These are phyloP conservation scores for Coemansia sp. DNA, from an alignment of 192 early-diverging fungal species.

Conservation along the genomic window DNA sequence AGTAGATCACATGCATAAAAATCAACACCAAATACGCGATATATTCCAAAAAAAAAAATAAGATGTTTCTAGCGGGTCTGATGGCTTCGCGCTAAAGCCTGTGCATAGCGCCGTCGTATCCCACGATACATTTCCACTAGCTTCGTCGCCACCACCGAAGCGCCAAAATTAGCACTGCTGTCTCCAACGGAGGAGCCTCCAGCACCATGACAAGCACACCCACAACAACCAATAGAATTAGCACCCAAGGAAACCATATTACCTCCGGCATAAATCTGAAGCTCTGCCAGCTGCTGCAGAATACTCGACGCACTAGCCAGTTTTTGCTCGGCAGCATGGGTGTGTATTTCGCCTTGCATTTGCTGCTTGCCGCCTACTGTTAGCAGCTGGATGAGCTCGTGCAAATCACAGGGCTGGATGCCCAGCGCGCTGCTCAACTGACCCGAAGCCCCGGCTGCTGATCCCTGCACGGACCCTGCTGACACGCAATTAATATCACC, in stretches of 20 bases:
- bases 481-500: constrained; percentile 24
- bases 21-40: neutral
- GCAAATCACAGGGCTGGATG: constrained; percentile 14
- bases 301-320: constrained; percentile 6
- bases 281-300: constrained; percentile 27
- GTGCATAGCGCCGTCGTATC: constrained; percentile 32
- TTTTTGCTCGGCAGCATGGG: neutral
- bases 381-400: constrained; percentile 24
- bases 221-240: neutral
- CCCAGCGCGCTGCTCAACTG: constrained; percentile 22
- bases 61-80: neutral
- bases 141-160: neutral
- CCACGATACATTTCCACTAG: constrained; percentile 31
- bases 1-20: constrained; percentile 7
- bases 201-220: neutral
- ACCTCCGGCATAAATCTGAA: constrained; percentile 12
- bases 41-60: constrained; percentile 3
- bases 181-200: no score
- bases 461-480: constrained; percentile 35
- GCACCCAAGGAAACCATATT: neutral
- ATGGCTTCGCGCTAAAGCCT: constrained; percentile 15
- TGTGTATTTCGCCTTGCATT: neutral
- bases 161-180: neutral
- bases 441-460: neutral
- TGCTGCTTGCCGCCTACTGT: constrained; percentile 5